Conservation (phyloP, 2,329 filamentous ascomycete species). For the Aspergillus neotritici region DNA sequence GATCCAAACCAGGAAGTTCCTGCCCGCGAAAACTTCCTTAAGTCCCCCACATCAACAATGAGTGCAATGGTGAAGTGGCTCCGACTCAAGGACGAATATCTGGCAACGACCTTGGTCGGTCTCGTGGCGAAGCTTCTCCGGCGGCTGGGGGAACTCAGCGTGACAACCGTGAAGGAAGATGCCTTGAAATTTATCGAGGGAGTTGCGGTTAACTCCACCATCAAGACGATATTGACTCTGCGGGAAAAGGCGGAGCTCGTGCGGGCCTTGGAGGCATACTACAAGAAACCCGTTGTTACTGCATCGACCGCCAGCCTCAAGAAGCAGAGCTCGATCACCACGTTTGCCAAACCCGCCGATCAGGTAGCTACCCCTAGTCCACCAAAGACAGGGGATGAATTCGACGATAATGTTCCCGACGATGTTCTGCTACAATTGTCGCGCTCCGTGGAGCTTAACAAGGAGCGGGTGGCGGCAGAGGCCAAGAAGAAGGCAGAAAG, state of each 20-base stretch:
- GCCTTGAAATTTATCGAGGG: conserved; percentile 58
- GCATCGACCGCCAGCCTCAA: conserved; percentile 38
- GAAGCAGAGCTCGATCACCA: conserved; percentile 40
- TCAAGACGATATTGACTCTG: conserved; percentile 72
- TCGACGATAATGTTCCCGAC: conserved; percentile 39
- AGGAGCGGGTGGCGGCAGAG: conserved; percentile 29
- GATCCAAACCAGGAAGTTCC: conserved; percentile 35
- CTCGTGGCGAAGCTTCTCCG: conserved; percentile 79
- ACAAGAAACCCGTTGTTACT: conserved; percentile 41
- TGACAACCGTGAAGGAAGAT: conserved; percentile 61
- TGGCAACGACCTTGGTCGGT: conserved; percentile 74
- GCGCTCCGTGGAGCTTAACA: conserved; percentile 39
- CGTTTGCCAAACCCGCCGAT: conserved; percentile 35
- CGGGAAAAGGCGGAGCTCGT: conserved; percentile 80
- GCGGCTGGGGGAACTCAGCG: conserved; percentile 69
- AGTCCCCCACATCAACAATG: conserved; percentile 59
- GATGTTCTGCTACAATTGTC: conserved; percentile 38
- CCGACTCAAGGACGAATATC: conserved; percentile 77
- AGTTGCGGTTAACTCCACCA: conserved; percentile 49
- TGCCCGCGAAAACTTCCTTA: conserved; percentile 53
- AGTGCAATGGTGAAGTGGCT: conserved; percentile 78
- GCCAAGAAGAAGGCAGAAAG: conserved; percentile 25
- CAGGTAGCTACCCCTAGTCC: conserved; percentile 31
- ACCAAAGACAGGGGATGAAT: conserved; percentile 33
- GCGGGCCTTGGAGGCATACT: conserved; percentile 52